These are phyloP conservation scores for Podaxis sp. DNA, from an alignment of 768 basidiomycete genomes.

Conservation along the genomic window DNA sequence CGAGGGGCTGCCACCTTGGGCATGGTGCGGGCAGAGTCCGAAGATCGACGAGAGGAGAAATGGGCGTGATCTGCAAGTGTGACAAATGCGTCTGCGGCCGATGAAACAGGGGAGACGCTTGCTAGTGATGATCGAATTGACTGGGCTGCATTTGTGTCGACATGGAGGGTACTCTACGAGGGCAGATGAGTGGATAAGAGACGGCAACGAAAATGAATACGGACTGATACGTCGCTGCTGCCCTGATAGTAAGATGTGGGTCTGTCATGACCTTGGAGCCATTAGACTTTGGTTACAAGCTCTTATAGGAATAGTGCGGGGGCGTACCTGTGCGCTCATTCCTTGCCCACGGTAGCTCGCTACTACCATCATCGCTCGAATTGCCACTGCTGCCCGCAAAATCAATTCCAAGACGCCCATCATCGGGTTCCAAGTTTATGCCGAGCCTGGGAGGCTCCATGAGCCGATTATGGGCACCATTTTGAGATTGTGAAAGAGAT, in stretches of 20 bases:
- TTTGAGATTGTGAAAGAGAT: slow-evolving; percentile 18
- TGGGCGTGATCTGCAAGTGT: slow-evolving; percentile 28
- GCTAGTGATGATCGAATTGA: slow-evolving; percentile 38
- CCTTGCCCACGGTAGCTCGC: slow-evolving; percentile 57
- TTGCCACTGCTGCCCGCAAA: slow-evolving; percentile 34
- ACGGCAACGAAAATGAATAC: slow-evolving; percentile 9
- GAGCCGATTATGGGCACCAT: slow-evolving; percentile 19
- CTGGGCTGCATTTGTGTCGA: slow-evolving; percentile 46
- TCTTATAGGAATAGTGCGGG: slow-evolving; percentile 3
- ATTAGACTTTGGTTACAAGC: neutral
- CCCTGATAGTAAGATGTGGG: slow-evolving; percentile 1
- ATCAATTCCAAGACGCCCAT: slow-evolving; percentile 55
- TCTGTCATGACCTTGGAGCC: neutral
- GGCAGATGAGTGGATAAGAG: slow-evolving; percentile 7
- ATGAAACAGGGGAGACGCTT: slow-evolving; percentile 25
- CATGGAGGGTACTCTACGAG: slow-evolving; percentile 41
- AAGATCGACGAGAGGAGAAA: slow-evolving; percentile 50
- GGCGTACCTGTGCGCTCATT: slow-evolving; percentile 41
- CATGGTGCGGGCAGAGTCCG: slow-evolving; percentile 63
- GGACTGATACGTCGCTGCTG: slow-evolving; percentile 1
- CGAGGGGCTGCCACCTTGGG: slow-evolving; percentile 46
- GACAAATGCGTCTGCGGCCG: slow-evolving; percentile 29
- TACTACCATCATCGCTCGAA: slow-evolving; percentile 41
- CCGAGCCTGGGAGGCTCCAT: slow-evolving; percentile 32
- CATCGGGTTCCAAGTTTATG: slow-evolving; percentile 47